Evolutionary conservation across 2,329 filamentous ascomycete species (phyloP).

Genomic region (Alternaria angustiovoidea): DNA sequence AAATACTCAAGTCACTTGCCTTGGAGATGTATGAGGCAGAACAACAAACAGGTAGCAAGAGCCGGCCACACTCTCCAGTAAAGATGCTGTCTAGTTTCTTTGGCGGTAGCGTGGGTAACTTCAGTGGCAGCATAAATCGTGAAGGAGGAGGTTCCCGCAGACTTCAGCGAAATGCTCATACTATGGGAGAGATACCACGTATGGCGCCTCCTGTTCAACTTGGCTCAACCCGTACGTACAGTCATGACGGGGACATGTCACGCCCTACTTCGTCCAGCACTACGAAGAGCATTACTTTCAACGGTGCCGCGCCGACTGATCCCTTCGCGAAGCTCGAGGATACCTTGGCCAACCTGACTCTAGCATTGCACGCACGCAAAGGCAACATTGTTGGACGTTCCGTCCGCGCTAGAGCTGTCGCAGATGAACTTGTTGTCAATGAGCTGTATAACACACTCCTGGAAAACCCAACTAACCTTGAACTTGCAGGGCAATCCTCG

Average conservation of each 20-base stretch:
- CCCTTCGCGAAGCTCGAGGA: slow-evolving; percentile 77
- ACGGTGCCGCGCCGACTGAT: slow-evolving; percentile 34
- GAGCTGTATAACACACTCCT: slow-evolving; percentile 89
- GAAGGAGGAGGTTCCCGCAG: slow-evolving; percentile 38
- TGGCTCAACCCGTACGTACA: slow-evolving; percentile 48
- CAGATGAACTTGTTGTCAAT: slow-evolving; percentile 83
- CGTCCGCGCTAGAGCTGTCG: slow-evolving; percentile 72
- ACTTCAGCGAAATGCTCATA: slow-evolving; percentile 44
- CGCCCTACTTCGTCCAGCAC: slow-evolving; percentile 47
- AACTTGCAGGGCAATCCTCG: slow-evolving; percentile 75
- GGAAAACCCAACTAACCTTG: slow-evolving; percentile 80
- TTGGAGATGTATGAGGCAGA: slow-evolving; percentile 69
- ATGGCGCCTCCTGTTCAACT: slow-evolving; percentile 46
- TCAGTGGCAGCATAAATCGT: slow-evolving; percentile 6
- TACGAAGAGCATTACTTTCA: slow-evolving; percentile 43
- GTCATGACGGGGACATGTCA: slow-evolving; percentile 45
- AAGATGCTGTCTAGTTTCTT: slow-evolving; percentile 89
- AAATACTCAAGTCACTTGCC: slow-evolving; percentile 74
- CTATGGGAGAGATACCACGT: slow-evolving; percentile 47
- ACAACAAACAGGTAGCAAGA: slow-evolving; percentile 60
- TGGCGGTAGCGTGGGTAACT: slow-evolving; percentile 63
- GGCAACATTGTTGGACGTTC: slow-evolving; percentile 84
- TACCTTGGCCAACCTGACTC: slow-evolving; percentile 82
- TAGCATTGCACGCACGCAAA: slow-evolving; percentile 83
- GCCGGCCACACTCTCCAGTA: slow-evolving; percentile 83